Evolutionary conservation across 768 basidiomycete genomes (phyloP).

Genomic region (Lactifluus volemus): DNA sequence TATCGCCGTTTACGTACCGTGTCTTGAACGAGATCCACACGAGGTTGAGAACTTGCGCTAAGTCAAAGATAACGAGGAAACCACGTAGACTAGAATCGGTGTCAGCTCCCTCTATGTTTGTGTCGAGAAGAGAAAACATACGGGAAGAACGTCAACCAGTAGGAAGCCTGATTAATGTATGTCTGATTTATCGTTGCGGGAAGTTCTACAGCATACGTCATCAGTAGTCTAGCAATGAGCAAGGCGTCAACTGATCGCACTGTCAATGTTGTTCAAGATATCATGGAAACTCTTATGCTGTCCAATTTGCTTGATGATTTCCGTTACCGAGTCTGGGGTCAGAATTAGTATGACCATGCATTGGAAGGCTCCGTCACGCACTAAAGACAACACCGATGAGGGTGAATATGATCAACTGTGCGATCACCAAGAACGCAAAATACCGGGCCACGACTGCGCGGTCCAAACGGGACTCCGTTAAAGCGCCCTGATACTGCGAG

Average conservation of each 20-base stretch:
- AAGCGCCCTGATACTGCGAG: conserved; percentile 55
- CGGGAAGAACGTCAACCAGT: conserved; percentile 94
- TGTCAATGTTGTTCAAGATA: conserved; percentile 38
- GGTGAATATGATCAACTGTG: conserved; percentile 91
- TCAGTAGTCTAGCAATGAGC: neutral
- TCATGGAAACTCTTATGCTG: conserved; percentile 36
- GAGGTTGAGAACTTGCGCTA: conserved; percentile 92
- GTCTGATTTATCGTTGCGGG: conserved; percentile 71
- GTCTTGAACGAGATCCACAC: conserved; percentile 80
- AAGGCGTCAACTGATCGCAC: conserved; percentile 23
- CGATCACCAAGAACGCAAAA: conserved; percentile 89
- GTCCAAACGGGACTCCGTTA: conserved; percentile 74
- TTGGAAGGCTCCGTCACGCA: conserved; percentile 30
- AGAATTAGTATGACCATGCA: conserved; percentile 2
- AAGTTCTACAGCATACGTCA: conserved; percentile 39
- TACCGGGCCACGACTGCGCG: conserved; percentile 89
- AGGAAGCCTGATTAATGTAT: conserved; percentile 86
- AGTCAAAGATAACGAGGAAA: conserved; percentile 89
- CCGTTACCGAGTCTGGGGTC: conserved; percentile 26
- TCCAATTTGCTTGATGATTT: conserved; percentile 42
- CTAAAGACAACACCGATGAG: conserved; percentile 84
- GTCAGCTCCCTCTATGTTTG: neutral
- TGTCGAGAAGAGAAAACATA: conserved; percentile 31
- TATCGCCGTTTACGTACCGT: conserved; percentile 37
- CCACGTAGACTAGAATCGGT: conserved; percentile 62